These are phyloP conservation scores for Pseudocercospora macadamiae DNA, from an alignment of 2,329 filamentous ascomycete species.

Conservation along the genomic window DNA sequence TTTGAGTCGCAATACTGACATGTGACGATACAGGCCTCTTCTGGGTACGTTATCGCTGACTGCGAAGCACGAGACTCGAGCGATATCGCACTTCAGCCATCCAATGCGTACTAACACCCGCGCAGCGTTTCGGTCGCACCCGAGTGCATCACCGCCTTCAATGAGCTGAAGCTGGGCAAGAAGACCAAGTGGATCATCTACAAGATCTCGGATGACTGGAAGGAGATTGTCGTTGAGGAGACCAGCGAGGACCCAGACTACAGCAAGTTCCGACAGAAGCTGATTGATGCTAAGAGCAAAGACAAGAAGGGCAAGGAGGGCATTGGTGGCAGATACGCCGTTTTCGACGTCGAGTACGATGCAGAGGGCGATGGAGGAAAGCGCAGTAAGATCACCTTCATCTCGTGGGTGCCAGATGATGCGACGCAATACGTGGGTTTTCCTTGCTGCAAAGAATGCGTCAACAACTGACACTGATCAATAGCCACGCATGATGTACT, in stretches of 20 bases:
- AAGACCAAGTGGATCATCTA: constrained; percentile 81
- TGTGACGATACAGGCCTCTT: constrained; percentile 22
- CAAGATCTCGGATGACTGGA: constrained; percentile 83
- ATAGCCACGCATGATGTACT: constrained; percentile 87
- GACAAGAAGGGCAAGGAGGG: constrained; percentile 62
- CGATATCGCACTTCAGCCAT: constrained; percentile 3
- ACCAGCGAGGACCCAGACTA: constrained; percentile 68
- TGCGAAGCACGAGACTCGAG: constrained; percentile 8
- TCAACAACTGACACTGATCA: background rate
- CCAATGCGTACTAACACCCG: constrained; percentile 13
- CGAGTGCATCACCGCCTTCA: constrained; percentile 72
- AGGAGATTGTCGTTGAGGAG: constrained; percentile 79
- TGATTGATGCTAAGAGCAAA: constrained; percentile 73
- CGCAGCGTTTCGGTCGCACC: constrained; percentile 70
- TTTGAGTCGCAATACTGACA: constrained; percentile 8
- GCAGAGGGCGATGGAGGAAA: constrained; percentile 72
- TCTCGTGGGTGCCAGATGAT: constrained; percentile 81
- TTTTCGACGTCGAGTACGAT: constrained; percentile 83
- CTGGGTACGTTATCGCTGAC: constrained; percentile 23
- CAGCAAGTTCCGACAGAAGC: constrained; percentile 74
- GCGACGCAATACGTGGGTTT: constrained; percentile 71
- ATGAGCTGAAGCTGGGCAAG: constrained; percentile 82
- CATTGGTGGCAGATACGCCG: constrained; percentile 75
- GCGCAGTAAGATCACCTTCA: constrained; percentile 76
- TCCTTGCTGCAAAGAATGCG: background rate